Base-by-base conservation (phyloP, 2,329 filamentous ascomycete species). In the Uncinocarpus reesii region DNA sequence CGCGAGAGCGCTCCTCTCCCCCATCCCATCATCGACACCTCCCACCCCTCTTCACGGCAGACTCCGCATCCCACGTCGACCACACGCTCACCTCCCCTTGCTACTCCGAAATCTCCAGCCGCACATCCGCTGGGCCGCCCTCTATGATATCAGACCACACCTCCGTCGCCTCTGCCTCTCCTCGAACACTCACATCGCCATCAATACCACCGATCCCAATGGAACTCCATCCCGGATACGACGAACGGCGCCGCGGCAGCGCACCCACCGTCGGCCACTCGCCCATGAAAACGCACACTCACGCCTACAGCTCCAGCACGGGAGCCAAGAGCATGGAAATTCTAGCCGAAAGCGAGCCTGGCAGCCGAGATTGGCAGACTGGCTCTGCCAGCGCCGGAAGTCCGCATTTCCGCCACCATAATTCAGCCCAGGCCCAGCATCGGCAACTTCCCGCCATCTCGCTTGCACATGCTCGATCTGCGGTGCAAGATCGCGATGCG, bases 71-170 rank as follows among this genome's bases (percentile, higher is more conserved):
- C 3, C 45, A 48, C 13, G 35, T 48, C 45, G 45, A 48, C 18
- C 72, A 73, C 7, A 74, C 80, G 29, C 72, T 83, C 56, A 78
- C 77, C 35, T 84, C 81, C 7, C 81, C 81, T 11, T 73, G 77
- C 44, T 77, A 73, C 55, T 83, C 79, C 1, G 78, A 81, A 46
- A 72, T 76, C 32, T 85, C 82, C 2, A 69, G 72, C 50, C 65
- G 71, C 42, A 73, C 75, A 15, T 75, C 71, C 1, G 42, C 42
- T 13, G 68, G 75, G 13, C 78, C 80, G 3, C 82, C 82, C 5
- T 84, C 83, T 1, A 72, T 86, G 53, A 73, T 85, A 42, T 87
- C 84, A 0, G 86, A 92, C 62, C 70, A 71, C 23, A 75, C 76
- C 53, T 83, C 80, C 1, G 72, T 76, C 48, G 77, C 78, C 60